Evolutionary conservation across 2,329 filamentous ascomycete genomes (phyloP).

Genomic region (Akanthomyces dipterigenus): DNA sequence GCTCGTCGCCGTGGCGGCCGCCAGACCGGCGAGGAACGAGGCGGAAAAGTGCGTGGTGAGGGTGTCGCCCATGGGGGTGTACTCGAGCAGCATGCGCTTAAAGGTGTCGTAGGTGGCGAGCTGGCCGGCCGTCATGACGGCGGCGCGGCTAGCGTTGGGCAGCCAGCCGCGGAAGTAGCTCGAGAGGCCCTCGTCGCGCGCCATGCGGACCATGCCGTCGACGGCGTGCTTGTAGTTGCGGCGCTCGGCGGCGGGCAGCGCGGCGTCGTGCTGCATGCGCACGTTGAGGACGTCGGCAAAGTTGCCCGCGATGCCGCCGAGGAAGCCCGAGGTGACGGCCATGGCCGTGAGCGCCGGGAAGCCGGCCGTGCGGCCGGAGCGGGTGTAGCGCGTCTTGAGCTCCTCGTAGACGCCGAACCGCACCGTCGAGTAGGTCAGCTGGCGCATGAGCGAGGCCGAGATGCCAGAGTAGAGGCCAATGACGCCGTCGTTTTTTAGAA

Average conservation of each 20-base stretch:
- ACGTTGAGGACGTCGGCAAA: constrained; percentile 96
- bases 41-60: constrained; percentile 74
- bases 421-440: constrained; percentile 92
- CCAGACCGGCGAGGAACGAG: constrained; percentile 70
- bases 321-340: constrained; percentile 74
- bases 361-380: constrained; percentile 46
- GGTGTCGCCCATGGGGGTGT: constrained; percentile 62
- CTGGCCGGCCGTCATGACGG: constrained; percentile 83
- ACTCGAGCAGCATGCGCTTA: constrained; percentile 61
- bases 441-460: constrained; percentile 85
- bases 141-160: constrained; percentile 73
- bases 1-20: constrained; percentile 77
- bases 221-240: constrained; percentile 87
- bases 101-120: constrained; percentile 79
- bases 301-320: constrained; percentile 87
- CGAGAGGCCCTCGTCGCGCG: constrained; percentile 69
- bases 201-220: constrained; percentile 80
- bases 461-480: constrained; percentile 83
- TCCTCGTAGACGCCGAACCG: constrained; percentile 97
- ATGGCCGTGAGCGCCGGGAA: constrained; percentile 75
- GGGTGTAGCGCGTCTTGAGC: constrained; percentile 61
- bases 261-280: constrained; percentile 91
- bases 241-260: constrained; percentile 64
- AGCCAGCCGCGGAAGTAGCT: constrained; percentile 79
- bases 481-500: constrained; percentile 69